A percentile compares a stretch with the other conserved stretches of the same genome.
Evolutionary conservation across 306 rosid genomes (phyloP).

Genomic region (Mucuna pruriens): DNA sequence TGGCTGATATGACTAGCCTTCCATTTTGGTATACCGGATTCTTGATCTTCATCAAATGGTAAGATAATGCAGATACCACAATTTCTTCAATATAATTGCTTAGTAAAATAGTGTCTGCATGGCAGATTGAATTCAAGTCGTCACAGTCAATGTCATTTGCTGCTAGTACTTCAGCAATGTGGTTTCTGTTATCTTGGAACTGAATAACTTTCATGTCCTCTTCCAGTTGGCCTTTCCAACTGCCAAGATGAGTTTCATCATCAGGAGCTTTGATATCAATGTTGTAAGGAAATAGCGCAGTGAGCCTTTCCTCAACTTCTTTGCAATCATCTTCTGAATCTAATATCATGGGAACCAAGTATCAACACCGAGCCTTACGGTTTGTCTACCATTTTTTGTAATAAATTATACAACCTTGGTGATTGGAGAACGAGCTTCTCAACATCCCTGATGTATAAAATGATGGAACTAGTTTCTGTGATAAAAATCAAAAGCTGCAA

Average conservation of each 20-base stretch:
- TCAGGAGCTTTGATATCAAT: no score
- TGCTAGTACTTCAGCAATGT: constrained; percentile 78
- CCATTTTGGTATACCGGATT: constrained; percentile 87
- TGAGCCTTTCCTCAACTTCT: no score
- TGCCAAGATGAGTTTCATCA: constrained; percentile 54
- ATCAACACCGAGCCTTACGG: no score
- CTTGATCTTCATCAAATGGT: constrained; percentile 66
- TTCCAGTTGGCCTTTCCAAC: constrained; percentile 75
- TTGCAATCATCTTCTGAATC: no score
- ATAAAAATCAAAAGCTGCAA: no score
- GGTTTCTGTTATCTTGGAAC: constrained; percentile 79
- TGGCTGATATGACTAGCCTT: constrained; percentile 75
- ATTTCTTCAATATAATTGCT: constrained; percentile 74
- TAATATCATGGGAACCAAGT: no score
- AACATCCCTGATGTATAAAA: no score
- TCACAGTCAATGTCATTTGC: constrained; percentile 83
- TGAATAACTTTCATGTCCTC: constrained; percentile 32
- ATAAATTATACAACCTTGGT: no score
- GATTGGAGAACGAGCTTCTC: no score
- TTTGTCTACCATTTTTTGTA: no score
- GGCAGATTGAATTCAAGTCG: constrained; percentile 69
- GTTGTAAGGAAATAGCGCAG: no score
- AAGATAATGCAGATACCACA: constrained; percentile 71
- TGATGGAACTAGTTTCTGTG: no score
- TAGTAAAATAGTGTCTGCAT: constrained; percentile 66